These are phyloP conservation scores for Pseudocercospora macadamiae DNA, from an alignment of 2,329 filamentous ascomycete species.

Conservation along the genomic window DNA sequence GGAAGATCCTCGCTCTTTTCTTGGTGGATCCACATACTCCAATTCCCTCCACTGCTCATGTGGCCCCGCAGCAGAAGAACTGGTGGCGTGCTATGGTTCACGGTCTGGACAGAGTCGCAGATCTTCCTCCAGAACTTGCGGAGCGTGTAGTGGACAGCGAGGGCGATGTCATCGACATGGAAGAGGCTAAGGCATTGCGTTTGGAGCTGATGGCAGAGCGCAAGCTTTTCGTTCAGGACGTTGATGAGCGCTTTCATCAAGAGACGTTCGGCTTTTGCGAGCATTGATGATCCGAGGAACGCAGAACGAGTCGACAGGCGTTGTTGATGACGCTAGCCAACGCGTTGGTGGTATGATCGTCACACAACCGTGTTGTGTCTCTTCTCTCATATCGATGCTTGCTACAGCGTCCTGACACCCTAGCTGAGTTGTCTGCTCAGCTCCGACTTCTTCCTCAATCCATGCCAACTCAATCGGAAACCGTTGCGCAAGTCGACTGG, in stretches of 20 bases:
- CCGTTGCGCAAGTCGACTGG: background rate
- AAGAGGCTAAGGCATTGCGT: conserved; percentile 34
- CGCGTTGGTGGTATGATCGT: too few species aligned
- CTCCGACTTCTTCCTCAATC: background rate
- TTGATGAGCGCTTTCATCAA: conserved; percentile 21
- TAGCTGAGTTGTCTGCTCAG: too few species aligned
- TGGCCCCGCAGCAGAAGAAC: conserved; percentile 54
- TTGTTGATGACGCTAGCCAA: too few species aligned
- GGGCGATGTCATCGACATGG: conserved; percentile 32
- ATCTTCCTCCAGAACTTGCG: conserved; percentile 34
- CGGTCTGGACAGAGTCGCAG: conserved; percentile 21
- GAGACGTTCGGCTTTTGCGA: conserved; percentile 36
- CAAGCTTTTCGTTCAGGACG: conserved; percentile 23
- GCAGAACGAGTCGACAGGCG: too few species aligned
- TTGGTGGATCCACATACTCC: conserved; percentile 60
- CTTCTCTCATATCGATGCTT: too few species aligned
- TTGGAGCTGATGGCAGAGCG: conserved; percentile 39
- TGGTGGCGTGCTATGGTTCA: conserved; percentile 44
- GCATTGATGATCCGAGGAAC: too few species aligned
- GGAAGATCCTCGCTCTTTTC: conserved; percentile 61
- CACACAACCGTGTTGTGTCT: too few species aligned
- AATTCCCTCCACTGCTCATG: conserved; percentile 56
- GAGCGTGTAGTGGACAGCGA: conserved; percentile 32
- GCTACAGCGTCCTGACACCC: too few species aligned
- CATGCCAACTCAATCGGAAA: background rate